Evolutionary conservation across 345 rosid genomes (phyloP).

Genomic region (Eucalyptus pauciflora): DNA sequence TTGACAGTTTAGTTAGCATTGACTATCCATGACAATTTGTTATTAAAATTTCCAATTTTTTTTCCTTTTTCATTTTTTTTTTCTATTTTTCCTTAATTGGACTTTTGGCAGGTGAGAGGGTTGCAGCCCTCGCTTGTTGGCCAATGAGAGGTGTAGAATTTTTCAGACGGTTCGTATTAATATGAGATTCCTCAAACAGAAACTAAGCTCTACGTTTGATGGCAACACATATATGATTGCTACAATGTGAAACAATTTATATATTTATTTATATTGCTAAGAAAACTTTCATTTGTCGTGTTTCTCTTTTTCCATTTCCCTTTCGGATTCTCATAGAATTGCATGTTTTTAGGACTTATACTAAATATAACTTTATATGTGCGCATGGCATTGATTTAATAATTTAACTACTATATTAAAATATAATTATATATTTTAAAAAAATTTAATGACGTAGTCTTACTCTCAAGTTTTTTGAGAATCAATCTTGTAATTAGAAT

Average conservation of each 20-base stretch:
- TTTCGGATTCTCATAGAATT: background rate
- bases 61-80: background rate
- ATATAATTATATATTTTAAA: background rate
- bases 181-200: background rate
- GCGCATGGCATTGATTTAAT: background rate
- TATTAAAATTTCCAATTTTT: background rate
- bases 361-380: background rate
- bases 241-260: background rate
- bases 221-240: background rate
- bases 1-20: background rate
- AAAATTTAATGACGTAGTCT: background rate
- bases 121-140: background rate
- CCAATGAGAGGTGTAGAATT: background rate
- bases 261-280: background rate
- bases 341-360: background rate
- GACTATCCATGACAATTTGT: background rate
- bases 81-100: background rate
- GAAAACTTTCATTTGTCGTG: background rate
- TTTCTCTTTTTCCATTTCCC: background rate
- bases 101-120: background rate
- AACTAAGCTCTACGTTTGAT: background rate
- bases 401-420: background rate
- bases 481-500: background rate
- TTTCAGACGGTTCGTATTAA: rapidly evolving
- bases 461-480: background rate